Conservation (phyloP, 495 filamentous ascomycete genomes). For the Haplographium delicatum region DNA sequence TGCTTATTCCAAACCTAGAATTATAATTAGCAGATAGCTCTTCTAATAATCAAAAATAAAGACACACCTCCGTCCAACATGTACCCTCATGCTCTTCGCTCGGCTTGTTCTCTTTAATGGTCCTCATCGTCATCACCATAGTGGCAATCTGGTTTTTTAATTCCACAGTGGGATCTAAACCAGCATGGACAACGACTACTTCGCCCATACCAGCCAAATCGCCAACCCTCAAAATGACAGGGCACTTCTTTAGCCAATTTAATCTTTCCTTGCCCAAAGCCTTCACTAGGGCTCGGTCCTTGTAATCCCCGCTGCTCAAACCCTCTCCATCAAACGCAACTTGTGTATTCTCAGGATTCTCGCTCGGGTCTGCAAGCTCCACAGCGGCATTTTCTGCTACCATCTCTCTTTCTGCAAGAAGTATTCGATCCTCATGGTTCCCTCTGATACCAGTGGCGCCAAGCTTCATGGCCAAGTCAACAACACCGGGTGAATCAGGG, state of each 20-base stretch:
- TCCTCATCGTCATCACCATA: constrained; percentile 88
- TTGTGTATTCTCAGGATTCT: constrained; percentile 10
- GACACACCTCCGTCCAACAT: constrained; percentile 62
- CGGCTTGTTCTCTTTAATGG: constrained; percentile 59
- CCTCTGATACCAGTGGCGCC: constrained; percentile 78
- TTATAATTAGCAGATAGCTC: no score
- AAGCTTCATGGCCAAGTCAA: constrained; percentile 64
- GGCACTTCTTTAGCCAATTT: constrained; percentile 63
- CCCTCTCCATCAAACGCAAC: constrained; percentile 19
- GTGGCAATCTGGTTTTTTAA: constrained; percentile 72
- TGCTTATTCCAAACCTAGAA: constrained; percentile 55
- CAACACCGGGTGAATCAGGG: constrained; percentile 72
- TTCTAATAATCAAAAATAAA: no score
- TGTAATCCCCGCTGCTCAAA: constrained; percentile 34
- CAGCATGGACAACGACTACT: constrained; percentile 76
- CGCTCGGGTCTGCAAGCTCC: constrained; percentile 6
- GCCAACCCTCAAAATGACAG: constrained; percentile 69
- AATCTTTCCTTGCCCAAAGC: constrained; percentile 54
- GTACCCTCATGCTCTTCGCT: constrained; percentile 50
- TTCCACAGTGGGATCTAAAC: constrained; percentile 67
- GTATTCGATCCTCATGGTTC: constrained; percentile 86
- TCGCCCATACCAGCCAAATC: constrained; percentile 50
- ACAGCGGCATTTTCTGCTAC: constrained; percentile 34
- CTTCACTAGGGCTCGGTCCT: constrained; percentile 37
- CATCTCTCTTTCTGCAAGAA: constrained; percentile 39